phyloP scores from a whole-genome alignment of 495 filamentous ascomycete species.

The Thermothielavioides terrestris region DNA sequence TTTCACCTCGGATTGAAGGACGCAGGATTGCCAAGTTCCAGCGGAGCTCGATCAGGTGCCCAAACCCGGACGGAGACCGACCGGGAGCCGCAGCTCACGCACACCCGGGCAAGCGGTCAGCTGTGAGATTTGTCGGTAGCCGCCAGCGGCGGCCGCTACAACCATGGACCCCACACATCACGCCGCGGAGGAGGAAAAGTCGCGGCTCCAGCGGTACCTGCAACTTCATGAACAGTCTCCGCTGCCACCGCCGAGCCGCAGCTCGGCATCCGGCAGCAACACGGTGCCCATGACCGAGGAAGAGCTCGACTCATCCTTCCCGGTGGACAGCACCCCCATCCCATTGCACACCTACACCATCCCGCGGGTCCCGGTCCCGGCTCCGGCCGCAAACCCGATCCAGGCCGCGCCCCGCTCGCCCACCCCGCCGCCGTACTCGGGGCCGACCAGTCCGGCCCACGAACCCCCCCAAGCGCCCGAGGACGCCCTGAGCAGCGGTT shows the following conservation, averaged over 20 bases:
- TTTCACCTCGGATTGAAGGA: neutral
- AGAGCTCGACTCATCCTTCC: conserved; percentile 6
- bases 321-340: neutral
- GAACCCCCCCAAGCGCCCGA: conserved; percentile 12
- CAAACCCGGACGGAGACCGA: neutral
- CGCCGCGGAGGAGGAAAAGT: conserved; percentile 1
- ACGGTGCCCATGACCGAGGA: conserved; percentile 19
- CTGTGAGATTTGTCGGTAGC: no score
- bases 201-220: neutral
- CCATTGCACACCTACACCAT: neutral
- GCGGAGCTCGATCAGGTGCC: neutral
- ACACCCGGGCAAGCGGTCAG: no score
- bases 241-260: neutral
- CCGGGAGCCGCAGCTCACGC: neutral
- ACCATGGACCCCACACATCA: neutral
- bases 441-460: conserved; percentile 27
- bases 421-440: conserved; percentile 41
- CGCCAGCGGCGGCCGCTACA: no score
- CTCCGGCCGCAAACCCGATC: no score
- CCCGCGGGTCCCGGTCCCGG: neutral
- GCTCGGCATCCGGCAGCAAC: conserved; percentile 11
- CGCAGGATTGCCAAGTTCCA: neutral
- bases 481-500: conserved; percentile 13
- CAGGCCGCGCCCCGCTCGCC: neutral
- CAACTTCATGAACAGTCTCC: neutral